These are phyloP conservation scores for Lipomyces sp. DNA, from an alignment of 805 yeast genomes.

Conservation along the genomic window DNA sequence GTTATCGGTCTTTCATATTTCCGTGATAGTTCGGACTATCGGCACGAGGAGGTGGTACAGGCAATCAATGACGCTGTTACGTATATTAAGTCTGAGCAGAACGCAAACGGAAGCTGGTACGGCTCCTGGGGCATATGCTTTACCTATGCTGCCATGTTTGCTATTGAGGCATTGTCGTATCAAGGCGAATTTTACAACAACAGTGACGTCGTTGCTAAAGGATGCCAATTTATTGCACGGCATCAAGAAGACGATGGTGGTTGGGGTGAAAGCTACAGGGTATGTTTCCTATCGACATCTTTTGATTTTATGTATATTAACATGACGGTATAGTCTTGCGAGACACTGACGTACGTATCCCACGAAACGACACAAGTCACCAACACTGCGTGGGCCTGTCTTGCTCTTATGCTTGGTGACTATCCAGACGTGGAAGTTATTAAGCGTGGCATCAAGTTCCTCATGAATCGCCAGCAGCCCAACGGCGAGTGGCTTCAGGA, in stretches of 20 bases:
- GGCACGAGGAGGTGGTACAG: constrained; percentile 58
- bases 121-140: constrained; percentile 98
- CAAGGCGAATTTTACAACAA: constrained; percentile 62
- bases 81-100: constrained; percentile 68
- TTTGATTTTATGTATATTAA: too few relatives aligned
- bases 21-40: constrained; percentile 60
- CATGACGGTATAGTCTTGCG: constrained; percentile 22
- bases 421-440: constrained; percentile 71
- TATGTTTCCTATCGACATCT: constrained; percentile 45
- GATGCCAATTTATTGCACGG: constrained; percentile 77
- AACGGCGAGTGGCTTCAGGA: constrained; percentile 87
- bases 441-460: constrained; percentile 55
- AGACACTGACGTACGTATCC: constrained; percentile 22
- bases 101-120: constrained; percentile 90
- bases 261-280: constrained; percentile 94
- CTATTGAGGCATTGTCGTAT: constrained; percentile 81
- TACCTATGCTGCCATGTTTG: constrained; percentile 97
- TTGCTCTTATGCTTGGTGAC: constrained; percentile 73
- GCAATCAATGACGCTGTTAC: constrained; percentile 72
- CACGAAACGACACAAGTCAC: constrained; percentile 55
- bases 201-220: constrained; percentile 59
- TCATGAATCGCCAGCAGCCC: constrained; percentile 62
- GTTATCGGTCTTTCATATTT: constrained; percentile 85
- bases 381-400: constrained; percentile 90
- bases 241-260: constrained; percentile 89